Base-by-base conservation (phyloP, 2,329 filamentous ascomycete genomes). In the Fusarium ramigenum region DNA sequence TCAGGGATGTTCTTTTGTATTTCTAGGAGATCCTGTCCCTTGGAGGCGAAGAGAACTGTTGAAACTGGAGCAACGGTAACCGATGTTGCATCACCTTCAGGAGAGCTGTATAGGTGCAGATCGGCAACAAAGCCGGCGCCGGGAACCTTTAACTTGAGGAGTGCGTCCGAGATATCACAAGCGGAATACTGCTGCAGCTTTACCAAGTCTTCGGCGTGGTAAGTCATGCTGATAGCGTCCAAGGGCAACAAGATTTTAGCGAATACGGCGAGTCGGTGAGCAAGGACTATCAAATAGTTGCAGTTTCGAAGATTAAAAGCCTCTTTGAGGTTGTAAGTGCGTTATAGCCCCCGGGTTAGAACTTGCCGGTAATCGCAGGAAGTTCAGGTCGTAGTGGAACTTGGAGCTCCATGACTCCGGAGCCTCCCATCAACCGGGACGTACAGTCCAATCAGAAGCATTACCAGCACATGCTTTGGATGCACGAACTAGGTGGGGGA, bases 91-190 rank as follows among this genome's bases (percentile, higher is more conserved):
- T 64, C 60, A 34, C 78, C 73, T 70, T 66, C 74, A 39, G 75
- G 63, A 63, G 77, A 74, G 75, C 78, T 77, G 69, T 82, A 79
- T 36, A 81, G 79, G 47, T 79, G 78, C 44, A 87, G 78, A 78
- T 94, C 91, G 42, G 90, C 84, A 42, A 95, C 82, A 78, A 90
- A 91, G 60, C 93, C 93, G 32, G 90, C 91, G 52, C 88, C 87
- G 16, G 90, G 86, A 14, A 91, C 87, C 66, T 91, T 87, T 53
- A 95, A 85, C 77, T 92, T 93, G 62, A 93, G 85, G 4, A 95
- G 86, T 10, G 92, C 92, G 80, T 95, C 93, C 16, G 92, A 93
- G 68, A 94, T 84, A 85, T 93, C 86, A 79, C 86, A 87, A 42
- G 86, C 84, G 23, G 82, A 82, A 75, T 86, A 86, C 42, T 80